A percentile compares a stretch with the other conserved stretches of the same genome.
phyloP scores from a whole-genome alignment of 2,329 filamentous ascomycete genomes.

The Phialocephala sp. region DNA sequence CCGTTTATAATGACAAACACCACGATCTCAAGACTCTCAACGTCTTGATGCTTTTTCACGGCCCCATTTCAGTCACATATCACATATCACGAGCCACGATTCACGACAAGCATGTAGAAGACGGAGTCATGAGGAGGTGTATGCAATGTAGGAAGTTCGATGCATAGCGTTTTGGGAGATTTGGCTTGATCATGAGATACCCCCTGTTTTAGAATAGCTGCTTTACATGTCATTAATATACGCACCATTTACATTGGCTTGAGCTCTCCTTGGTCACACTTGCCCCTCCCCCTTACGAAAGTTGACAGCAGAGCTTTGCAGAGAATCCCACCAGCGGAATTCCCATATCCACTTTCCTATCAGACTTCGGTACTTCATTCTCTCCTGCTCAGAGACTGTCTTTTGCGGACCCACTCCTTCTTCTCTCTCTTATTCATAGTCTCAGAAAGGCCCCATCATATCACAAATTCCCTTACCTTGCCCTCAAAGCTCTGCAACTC shows the following conservation, averaged over 20 bases:
- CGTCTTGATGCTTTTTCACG: neutral
- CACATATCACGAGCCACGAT: slow-evolving; percentile 7
- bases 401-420: too few relatives aligned
- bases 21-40: neutral
- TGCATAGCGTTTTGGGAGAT: slow-evolving; percentile 10
- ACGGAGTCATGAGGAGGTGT: slow-evolving; percentile 8
- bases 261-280: too few relatives aligned
- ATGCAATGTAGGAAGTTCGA: slow-evolving; percentile 11
- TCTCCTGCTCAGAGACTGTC: too few relatives aligned
- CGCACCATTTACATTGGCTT: neutral
- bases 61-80: neutral
- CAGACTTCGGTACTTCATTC: too few relatives aligned
- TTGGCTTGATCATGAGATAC: slow-evolving; percentile 18
- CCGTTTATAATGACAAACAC: neutral
- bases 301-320: too few relatives aligned
- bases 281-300: too few relatives aligned
- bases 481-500: too few relatives aligned
- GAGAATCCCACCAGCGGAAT: too few relatives aligned
- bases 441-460: too few relatives aligned
- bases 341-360: too few relatives aligned
- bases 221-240: slow-evolving; percentile 8
- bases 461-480: too few relatives aligned
- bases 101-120: slow-evolving; percentile 9
- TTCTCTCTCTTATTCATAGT: too few relatives aligned
- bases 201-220: slow-evolving; percentile 23